Evolutionary conservation across 352 stramenopile species (phyloP).

Genomic region (Plasmopara halstedii): DNA sequence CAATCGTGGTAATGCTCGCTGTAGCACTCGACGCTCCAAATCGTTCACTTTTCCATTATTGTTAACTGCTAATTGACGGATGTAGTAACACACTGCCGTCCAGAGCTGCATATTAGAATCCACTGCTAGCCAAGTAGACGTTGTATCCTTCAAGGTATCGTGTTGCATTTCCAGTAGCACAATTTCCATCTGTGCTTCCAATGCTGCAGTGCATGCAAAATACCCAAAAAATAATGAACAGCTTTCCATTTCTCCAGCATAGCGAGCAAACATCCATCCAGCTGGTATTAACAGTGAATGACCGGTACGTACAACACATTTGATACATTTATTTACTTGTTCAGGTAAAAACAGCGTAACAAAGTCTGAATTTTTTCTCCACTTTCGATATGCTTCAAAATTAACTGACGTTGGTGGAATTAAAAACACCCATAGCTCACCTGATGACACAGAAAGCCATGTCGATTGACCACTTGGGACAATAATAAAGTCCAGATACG

Average conservation of each 20-base stretch:
- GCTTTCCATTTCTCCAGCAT: slow-evolving; percentile 28
- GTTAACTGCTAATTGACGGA: slow-evolving; percentile 41
- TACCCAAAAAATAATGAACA: slow-evolving; percentile 52
- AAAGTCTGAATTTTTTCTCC: slow-evolving; percentile 34
- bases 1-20: slow-evolving; percentile 37
- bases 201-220: slow-evolving; percentile 44
- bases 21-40: slow-evolving; percentile 43
- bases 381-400: slow-evolving; percentile 47
- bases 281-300: slow-evolving; percentile 52
- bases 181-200: slow-evolving; percentile 41
- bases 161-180: slow-evolving; percentile 36
- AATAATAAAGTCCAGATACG: slow-evolving; percentile 66
- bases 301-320: slow-evolving; percentile 40
- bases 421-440: slow-evolving; percentile 58
- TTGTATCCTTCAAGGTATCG: slow-evolving; percentile 22
- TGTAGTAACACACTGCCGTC: slow-evolving; percentile 49
- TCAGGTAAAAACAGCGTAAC: slow-evolving; percentile 54
- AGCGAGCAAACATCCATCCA: slow-evolving; percentile 71
- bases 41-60: slow-evolving; percentile 32
- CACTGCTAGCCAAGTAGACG: slow-evolving; percentile 25
- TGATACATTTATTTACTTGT: slow-evolving; percentile 65
- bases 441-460: slow-evolving; percentile 61
- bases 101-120: slow-evolving; percentile 47
- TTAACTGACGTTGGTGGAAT: slow-evolving; percentile 45
- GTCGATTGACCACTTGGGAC: slow-evolving; percentile 38